A percentile compares a stretch with the other conserved stretches of the same genome.
Conservation (phyloP, 2,329 filamentous ascomycete species). For the Epichloe hybrida region DNA sequence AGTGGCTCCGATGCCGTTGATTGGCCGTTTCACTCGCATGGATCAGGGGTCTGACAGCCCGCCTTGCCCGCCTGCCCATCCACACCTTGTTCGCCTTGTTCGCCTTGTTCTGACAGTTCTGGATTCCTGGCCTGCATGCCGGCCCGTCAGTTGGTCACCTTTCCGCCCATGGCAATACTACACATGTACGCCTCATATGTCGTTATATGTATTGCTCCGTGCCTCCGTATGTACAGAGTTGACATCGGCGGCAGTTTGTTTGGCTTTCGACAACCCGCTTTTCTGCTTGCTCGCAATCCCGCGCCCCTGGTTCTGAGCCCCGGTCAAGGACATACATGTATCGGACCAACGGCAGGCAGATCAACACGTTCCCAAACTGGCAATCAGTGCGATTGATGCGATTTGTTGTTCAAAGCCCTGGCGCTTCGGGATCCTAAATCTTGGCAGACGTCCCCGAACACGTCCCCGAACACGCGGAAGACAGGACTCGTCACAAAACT, state of each 20-base stretch:
- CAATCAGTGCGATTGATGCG: conserved; percentile 7
- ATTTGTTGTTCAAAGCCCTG: background rate
- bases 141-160: background rate
- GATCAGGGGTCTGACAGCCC: background rate
- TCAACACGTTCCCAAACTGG: conserved; percentile 1
- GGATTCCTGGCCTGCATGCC: background rate
- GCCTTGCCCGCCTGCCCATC: background rate
- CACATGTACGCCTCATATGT: too few relatives aligned
- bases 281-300: too few relatives aligned
- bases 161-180: too few relatives aligned
- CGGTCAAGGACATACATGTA: background rate
- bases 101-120: background rate
- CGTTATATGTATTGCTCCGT: too few relatives aligned
- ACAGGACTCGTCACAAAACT: background rate
- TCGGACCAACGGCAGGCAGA: background rate
- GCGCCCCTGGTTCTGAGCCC: too few relatives aligned
- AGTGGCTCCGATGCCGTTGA: background rate
- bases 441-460: background rate
- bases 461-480: background rate
- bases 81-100: background rate
- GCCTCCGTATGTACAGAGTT: too few relatives aligned
- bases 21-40: background rate
- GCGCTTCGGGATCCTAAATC: background rate
- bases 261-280: too few relatives aligned
- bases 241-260: too few relatives aligned